Evolutionary conservation across 129 eudicot species (phyloP), one percentile per base, ranked within the genome.

Genomic region (Centella asiatica): DNA sequence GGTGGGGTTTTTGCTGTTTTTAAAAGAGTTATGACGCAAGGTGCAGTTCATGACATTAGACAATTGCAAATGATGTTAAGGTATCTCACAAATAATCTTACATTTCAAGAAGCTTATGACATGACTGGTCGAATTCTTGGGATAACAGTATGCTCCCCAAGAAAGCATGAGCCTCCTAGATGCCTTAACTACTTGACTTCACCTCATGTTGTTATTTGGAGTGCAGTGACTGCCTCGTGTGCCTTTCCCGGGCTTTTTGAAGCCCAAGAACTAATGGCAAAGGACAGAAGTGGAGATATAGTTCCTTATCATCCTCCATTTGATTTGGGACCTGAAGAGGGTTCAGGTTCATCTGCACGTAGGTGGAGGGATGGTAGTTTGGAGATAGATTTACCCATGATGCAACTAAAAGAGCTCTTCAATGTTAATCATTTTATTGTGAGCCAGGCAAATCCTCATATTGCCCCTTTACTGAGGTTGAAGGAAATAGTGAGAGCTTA

Each of bases 291-390:
- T 50, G 96, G 96, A 9, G 92, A 87, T 19, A 72, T 92, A 70
- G 99, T 92, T 46, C 99, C 99, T 17, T 92, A 87, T 65, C 96
- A 92, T 64, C 99, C 99, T 1, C 99, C 99, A 0, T 92, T 92
- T 49, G 90, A 92, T 62, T 76, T 81, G 72, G 95, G 83, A 1
- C 90, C 90, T 0, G 95, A 87, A 25, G 83, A 92, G 74, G 81
- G 72, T 61, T 74, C 77, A 6, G 68, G 80, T 17, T 61, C 88
- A 14, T 81, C 90, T 23, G 62, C 79, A 4, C 90, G 99, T 37
- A 78, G 96, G 47, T 92, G 99, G 99, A 84, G 96, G 62, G 99
- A 92, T 69, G 99, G 99, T 13, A 92, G 99, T 71, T 77, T 92
- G 81, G 96, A 92, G 83, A 80, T 85, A 44, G 96, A 92, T 82